Base-by-base conservation (phyloP, 2,329 filamentous ascomycete species). In the Ilyonectria sp. region DNA sequence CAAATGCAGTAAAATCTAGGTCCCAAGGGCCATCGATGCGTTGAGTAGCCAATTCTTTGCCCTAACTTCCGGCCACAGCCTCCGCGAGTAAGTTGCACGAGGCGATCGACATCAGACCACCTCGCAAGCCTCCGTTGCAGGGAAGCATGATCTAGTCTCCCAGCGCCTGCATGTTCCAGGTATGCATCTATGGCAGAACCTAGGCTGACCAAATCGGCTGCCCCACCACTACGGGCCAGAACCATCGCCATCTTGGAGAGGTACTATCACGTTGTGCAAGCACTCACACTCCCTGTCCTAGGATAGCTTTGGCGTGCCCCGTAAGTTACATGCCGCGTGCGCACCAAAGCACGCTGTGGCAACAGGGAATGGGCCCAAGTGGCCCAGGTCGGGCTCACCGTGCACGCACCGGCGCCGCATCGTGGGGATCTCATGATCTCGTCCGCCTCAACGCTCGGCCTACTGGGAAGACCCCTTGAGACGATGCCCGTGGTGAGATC, bases 91-190 rank as follows among this genome's bases (percentile, higher is more conserved):
- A 75, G 71, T 71, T 71, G 65, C 73, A 71, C 70, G 55, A 64
- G 56, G 58, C 58, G 70, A 75, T 75, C 71, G 64, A 75, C 68
- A 75, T 75, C 73, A 75, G 73, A 63, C 73, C 73, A 75, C 70
- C 59, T 74, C 62, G 54, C 71, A 73, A 75, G 73, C 72, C 72
- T 55, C 63, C 47, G 63, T 69, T 66, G 54, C 65, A 69, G 69
- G 61, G 44, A 69, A 58, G 60, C 59, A 55, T 63, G 67, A 69
- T 74, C 72, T 74, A 71, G 50, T 35, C 50, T 73, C 68, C 57
- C 68, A 63, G 63, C 49, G 59, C 67, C 61, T 71, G 64, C 61
- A 60, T 54, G 43, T 47, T 29, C 63, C 60, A 67, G 62, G 67
- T 59, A 63, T 63, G 60, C 62, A 65, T 50, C 47, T 53, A 49